phyloP scores from a whole-genome alignment of 768 basidiomycete species.

The Lactifluus pinguis region DNA sequence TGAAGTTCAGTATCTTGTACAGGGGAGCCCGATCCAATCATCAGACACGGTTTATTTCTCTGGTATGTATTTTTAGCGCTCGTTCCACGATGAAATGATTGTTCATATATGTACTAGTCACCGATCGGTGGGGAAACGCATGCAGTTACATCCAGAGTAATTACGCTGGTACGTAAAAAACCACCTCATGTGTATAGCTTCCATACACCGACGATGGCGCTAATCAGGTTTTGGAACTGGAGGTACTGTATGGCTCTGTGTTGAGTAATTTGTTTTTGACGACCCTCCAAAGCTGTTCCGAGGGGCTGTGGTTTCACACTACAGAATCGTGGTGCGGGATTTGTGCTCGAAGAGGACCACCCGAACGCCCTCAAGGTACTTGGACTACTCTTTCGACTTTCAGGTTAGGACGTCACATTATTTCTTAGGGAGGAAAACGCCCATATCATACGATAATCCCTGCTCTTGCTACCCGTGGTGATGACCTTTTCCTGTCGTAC shows the following conservation, averaged over 20 bases:
- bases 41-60: slow-evolving; percentile 96
- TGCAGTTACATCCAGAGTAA: slow-evolving; percentile 88
- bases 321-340: slow-evolving; percentile 88
- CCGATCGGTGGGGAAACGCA: slow-evolving; percentile 83
- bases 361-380: slow-evolving; percentile 73
- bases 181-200: not conserved
- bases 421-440: slow-evolving; percentile 64
- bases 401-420: not conserved
- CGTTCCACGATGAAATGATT: not conserved
- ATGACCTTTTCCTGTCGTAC: slow-evolving; percentile 80
- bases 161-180: slow-evolving; percentile 51
- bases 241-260: slow-evolving; percentile 33
- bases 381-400: not conserved
- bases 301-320: slow-evolving; percentile 94
- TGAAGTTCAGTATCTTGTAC: not conserved
- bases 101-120: slow-evolving; percentile 36
- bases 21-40: slow-evolving; percentile 77
- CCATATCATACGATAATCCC: slow-evolving; percentile 94
- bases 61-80: slow-evolving; percentile 34
- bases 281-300: slow-evolving; percentile 55
- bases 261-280: too few species aligned
- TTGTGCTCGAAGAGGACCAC: slow-evolving; percentile 70
- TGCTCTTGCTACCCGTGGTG: slow-evolving; percentile 66
- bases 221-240: slow-evolving; percentile 77
- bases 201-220: not conserved